Percentiles rank a stretch among this genome's conserved stretches.
These are phyloP conservation scores for Exophiala lecanii-corni DNA, from an alignment of 2,329 filamentous ascomycete genomes.

Conservation along the genomic window DNA sequence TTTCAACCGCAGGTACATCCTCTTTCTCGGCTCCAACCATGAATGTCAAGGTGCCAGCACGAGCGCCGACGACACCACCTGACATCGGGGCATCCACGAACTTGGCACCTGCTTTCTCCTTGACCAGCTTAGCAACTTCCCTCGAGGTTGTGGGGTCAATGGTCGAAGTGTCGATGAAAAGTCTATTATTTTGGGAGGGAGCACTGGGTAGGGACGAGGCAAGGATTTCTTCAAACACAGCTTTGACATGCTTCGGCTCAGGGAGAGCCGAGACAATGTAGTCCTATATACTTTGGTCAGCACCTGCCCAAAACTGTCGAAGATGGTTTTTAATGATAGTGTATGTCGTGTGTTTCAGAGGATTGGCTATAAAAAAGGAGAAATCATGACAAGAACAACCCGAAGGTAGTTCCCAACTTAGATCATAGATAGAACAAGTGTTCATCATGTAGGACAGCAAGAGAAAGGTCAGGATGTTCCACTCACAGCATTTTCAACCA, in stretches of 20 bases:
- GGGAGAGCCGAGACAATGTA: slow-evolving; percentile 84
- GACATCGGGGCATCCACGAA: slow-evolving; percentile 98
- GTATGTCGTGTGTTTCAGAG: slow-evolving; percentile 50
- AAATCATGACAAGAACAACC: slow-evolving; percentile 57
- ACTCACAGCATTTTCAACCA: slow-evolving; percentile 65
- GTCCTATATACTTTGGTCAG: slow-evolving; percentile 52
- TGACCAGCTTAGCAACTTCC: slow-evolving; percentile 67
- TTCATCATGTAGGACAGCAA: slow-evolving; percentile 45
- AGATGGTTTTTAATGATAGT: neutral
- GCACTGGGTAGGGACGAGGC: slow-evolving; percentile 51
- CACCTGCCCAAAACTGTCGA: neutral
- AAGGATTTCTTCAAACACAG: slow-evolving; percentile 74
- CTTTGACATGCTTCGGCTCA: slow-evolving; percentile 79
- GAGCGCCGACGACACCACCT: slow-evolving; percentile 86
- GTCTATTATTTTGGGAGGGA: slow-evolving; percentile 53
- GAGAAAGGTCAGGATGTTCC: neutral
- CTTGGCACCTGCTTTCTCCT: slow-evolving; percentile 46
- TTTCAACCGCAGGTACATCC: slow-evolving; percentile 60
- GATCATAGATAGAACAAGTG: slow-evolving; percentile 59
- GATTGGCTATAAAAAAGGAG: slow-evolving; percentile 64
- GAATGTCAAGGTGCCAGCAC: slow-evolving; percentile 84
- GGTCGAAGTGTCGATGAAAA: slow-evolving; percentile 95
- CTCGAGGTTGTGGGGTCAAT: slow-evolving; percentile 86
- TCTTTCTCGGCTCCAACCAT: slow-evolving; percentile 73
- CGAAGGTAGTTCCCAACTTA: slow-evolving; percentile 63